Evolutionary conservation across 2,329 filamentous ascomycete genomes (phyloP).

Genomic region (Cladosporium colombiae): DNA sequence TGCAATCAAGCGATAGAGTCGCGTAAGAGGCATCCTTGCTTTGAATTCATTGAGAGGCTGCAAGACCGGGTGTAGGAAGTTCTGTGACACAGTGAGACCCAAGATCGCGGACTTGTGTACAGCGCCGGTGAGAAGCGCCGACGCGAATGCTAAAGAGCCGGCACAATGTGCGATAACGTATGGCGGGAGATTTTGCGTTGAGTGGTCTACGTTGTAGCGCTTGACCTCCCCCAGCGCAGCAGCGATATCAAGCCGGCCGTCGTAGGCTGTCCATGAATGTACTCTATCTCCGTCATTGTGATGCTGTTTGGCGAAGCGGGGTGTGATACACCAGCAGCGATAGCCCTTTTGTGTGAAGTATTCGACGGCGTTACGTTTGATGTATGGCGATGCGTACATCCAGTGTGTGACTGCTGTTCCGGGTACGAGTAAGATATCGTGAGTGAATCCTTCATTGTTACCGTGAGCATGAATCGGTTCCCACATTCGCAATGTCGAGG

Average conservation of each 20-base stretch:
- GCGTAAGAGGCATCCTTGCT: slow-evolving; percentile 50
- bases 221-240: slow-evolving; percentile 58
- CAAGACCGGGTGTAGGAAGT: not conserved
- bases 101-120: slow-evolving; percentile 59
- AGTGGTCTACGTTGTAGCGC: slow-evolving; percentile 32
- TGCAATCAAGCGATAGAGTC: slow-evolving; percentile 48
- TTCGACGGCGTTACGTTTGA: slow-evolving; percentile 63
- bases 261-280: slow-evolving; percentile 60
- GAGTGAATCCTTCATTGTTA: slow-evolving; percentile 31
- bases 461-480: slow-evolving; percentile 41
- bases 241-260: slow-evolving; percentile 60
- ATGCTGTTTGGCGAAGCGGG: slow-evolving; percentile 55
- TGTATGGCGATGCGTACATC: slow-evolving; percentile 63
- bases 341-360: slow-evolving; percentile 64
- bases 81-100: slow-evolving; percentile 60
- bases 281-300: slow-evolving; percentile 35
- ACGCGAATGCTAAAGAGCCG: slow-evolving; percentile 60
- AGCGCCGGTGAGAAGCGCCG: slow-evolving; percentile 63
- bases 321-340: slow-evolving; percentile 59
- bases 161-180: slow-evolving; percentile 66
- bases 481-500: slow-evolving; percentile 59
- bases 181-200: slow-evolving; percentile 39
- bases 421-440: slow-evolving; percentile 62
- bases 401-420: slow-evolving; percentile 65
- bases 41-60: slow-evolving; percentile 40